Percentiles rank a stretch among this genome's conserved stretches.
Conservation (phyloP, 1,284 basidiomycete species). For the Cerrena zonata region DNA sequence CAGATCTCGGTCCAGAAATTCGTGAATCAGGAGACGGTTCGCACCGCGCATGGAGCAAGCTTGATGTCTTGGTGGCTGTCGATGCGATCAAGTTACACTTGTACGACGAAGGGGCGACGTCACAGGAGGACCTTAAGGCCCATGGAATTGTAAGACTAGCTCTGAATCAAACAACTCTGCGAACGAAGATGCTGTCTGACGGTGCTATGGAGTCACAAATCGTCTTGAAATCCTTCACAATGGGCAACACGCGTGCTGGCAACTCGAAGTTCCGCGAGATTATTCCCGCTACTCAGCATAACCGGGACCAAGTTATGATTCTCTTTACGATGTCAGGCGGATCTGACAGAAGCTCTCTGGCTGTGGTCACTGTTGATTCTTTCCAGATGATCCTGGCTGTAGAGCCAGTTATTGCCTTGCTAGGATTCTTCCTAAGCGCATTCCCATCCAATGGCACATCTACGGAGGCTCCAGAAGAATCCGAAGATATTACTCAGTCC, state of each 20-base stretch:
- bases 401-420: slow-evolving; percentile 85
- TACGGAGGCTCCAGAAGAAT: slow-evolving; percentile 19
- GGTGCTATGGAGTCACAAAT: slow-evolving; percentile 84
- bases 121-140: slow-evolving; percentile 59
- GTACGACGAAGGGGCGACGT: slow-evolving; percentile 70
- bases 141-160: slow-evolving; percentile 85
- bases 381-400: slow-evolving; percentile 92
- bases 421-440: slow-evolving; percentile 79
- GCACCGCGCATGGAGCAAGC: slow-evolving; percentile 48
- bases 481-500: slow-evolving; percentile 19
- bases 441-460: slow-evolving; percentile 32
- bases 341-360: slow-evolving; percentile 54
- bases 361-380: slow-evolving; percentile 86
- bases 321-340: slow-evolving; percentile 77
- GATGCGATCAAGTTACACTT: slow-evolving; percentile 82
- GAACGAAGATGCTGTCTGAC: slow-evolving; percentile 81
- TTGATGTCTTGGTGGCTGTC: slow-evolving; percentile 78
- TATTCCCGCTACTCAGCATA: slow-evolving; percentile 85
- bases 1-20: slow-evolving; percentile 53
- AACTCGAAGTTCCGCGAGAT: slow-evolving; percentile 89
- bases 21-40: slow-evolving; percentile 24
- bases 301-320: slow-evolving; percentile 92
- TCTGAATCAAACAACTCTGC: slow-evolving; percentile 74
- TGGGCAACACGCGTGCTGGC: slow-evolving; percentile 83
- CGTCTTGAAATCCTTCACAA: slow-evolving; percentile 83